Base-by-base conservation (phyloP, 2,329 filamentous ascomycete genomes). In the Tolypocladium ovalisporum region DNA sequence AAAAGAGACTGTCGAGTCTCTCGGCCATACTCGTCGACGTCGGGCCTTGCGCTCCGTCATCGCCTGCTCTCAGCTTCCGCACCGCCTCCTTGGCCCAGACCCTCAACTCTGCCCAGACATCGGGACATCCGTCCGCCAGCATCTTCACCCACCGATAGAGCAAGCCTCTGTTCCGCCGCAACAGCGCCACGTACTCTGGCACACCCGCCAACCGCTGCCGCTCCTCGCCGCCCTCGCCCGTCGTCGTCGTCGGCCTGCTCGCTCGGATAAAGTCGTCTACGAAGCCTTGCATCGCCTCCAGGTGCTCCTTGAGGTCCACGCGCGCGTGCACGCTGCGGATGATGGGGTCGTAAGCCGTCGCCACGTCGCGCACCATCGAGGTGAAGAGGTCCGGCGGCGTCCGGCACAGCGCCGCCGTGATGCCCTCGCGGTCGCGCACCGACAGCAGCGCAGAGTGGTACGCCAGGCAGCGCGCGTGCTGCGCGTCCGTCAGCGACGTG, bases 301-400 rank as follows among this genome's bases (percentile, higher is more conserved):
- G 70, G 24, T 89, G 87, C 42, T 84, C 84, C 37, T 82, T 83
- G 7, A 93, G 76, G 64, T 92, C 86, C 29, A 91, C 80, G 2
- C 81, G 80, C 56, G 88, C 81, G 67, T 93, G 89, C 8, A 92
- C 75, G 3, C 78, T 74, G 27, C 88, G 79, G 57, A 94, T 89
- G 59, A 91, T 83, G 0, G 87, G 87, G 55, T 91, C 88, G 62
- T 88, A 89, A 2, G 86, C 85, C 0, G 79, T 75, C 7, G 91
- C 80, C 0, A 78, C 70, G 58, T 90, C 86, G 35, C 81, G 79
- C 53, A 92, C 73, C 1, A 83, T 78, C 10, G 83, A 79, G 0
- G 89, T 92, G n/a, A 91, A 76, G 12, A 87, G 76, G 63, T 93
- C 89, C 0, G 89, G 89, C 29, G 78, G 82, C 52, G 83, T 78